Evolutionary conservation across 495 filamentous ascomycete species (phyloP), one percentile per base, ranked within the genome.

Genomic region (Cercophora sp.): DNA sequence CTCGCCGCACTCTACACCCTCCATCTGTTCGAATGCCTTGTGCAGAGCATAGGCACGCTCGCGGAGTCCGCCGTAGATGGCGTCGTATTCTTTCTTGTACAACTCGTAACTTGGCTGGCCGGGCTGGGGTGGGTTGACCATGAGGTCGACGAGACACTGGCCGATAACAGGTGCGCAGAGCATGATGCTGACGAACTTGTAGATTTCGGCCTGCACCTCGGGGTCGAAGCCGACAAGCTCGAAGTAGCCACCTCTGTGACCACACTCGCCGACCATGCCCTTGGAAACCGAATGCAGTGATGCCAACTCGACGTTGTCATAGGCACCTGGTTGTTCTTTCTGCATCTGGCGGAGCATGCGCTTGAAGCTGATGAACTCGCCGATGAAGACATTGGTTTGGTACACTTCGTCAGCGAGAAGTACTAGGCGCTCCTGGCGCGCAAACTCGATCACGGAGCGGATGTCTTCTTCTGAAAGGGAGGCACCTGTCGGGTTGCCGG

Each of bases 181-280:
- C 70, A 81, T 88, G 71, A 98, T 97, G 61, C 86, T 91, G 59
- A 96, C 85, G 66, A 96, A 92, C 74, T 98, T 98, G 80, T 98
- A 98, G 69, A 98, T 90, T 77, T 97, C 87, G 46, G 85, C 90
- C 52, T 85, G 82, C 51, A 98, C 94, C 60, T 84, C 76, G 10
- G 83, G 78, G 67, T 93, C 85, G 70, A 98, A 97, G 52, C 87
- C 87, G 48, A 87, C 79, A 49, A 98, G 81, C 73, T 98, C 93
- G 65, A 96, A 97, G 75, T 93, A 98, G 42, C 93, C 93, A 55
- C 91, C 94, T 34, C 93, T 88, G 72, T 98, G 93, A 32, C 93
- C 94, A 64, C 92, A 97, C 73, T 97, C 92, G 60, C 92, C 92
- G 9, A 96, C 88, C 91, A 97, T 96, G 60, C 92, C 92, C 81